Percentiles rank a stretch among this genome's conserved stretches.
Evolutionary conservation across 306 rosid genomes (phyloP).

Genomic region (Clitoria ternatea): DNA sequence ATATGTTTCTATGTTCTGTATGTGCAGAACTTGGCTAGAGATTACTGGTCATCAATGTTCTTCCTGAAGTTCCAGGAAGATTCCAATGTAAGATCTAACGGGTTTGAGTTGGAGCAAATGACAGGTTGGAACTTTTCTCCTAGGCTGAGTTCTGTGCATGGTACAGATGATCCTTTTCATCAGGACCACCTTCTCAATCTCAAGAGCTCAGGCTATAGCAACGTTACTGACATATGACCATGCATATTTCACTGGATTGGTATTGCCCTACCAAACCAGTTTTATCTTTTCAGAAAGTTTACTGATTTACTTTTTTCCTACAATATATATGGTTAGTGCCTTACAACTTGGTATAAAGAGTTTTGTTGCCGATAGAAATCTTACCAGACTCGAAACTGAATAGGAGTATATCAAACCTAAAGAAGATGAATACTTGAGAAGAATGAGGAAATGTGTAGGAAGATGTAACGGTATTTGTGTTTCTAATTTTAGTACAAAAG

Average conservation of each 20-base stretch:
- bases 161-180: conserved; percentile 83
- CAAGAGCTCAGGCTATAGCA: conserved; percentile 42
- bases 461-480: background rate
- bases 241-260: background rate
- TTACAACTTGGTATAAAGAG: no score
- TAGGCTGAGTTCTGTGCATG: conserved; percentile 78
- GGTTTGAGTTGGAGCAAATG: conserved; percentile 59
- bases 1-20: background rate
- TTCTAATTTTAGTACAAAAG: background rate
- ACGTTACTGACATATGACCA: conserved; percentile 29
- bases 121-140: conserved; percentile 77
- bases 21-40: conserved; percentile 67
- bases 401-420: no score
- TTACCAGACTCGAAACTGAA: no score
- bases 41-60: conserved; percentile 92
- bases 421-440: background rate
- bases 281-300: background rate
- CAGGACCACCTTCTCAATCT: conserved; percentile 52
- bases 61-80: conserved; percentile 80
- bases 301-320: background rate
- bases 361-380: no score
- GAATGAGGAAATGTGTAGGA: background rate
- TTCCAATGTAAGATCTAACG: conserved; percentile 47
- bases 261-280: background rate
- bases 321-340: background rate